These are phyloP conservation scores for Bipolaris sorokiniana DNA, from an alignment of 2,329 filamentous ascomycete genomes.

Conservation along the genomic window DNA sequence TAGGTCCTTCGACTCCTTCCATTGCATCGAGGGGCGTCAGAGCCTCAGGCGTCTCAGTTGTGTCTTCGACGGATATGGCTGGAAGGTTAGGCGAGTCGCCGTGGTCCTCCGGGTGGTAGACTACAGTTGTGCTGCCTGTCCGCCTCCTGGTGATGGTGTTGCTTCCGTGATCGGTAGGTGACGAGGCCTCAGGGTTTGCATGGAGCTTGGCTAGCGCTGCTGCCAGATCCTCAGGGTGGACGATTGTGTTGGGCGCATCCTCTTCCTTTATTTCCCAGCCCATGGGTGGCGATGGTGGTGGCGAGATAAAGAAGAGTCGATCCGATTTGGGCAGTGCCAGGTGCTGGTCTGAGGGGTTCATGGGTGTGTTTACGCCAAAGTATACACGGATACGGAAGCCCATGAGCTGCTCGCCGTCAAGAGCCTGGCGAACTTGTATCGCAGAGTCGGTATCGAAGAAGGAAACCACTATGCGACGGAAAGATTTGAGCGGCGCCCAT, in stretches of 20 bases:
- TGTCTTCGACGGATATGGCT: slow-evolving; percentile 69
- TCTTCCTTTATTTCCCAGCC: slow-evolving; percentile 69
- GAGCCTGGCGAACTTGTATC: slow-evolving; percentile 71
- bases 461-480: slow-evolving; percentile 80
- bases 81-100: slow-evolving; percentile 65
- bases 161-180: slow-evolving; percentile 30
- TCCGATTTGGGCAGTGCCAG: slow-evolving; percentile 59
- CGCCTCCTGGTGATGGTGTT: slow-evolving; percentile 38
- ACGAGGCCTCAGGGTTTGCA: slow-evolving; percentile 41
- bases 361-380: slow-evolving; percentile 48
- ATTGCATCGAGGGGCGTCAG: slow-evolving; percentile 56
- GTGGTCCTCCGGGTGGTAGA: slow-evolving; percentile 68
- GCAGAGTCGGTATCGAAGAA: slow-evolving; percentile 75
- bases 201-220: slow-evolving; percentile 61
- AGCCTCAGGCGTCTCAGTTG: slow-evolving; percentile 55
- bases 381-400: slow-evolving; percentile 59
- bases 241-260: slow-evolving; percentile 69
- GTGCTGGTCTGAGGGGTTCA: slow-evolving; percentile 49
- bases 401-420: slow-evolving; percentile 76
- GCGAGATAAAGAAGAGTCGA: slow-evolving; percentile 71
- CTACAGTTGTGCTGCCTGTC: slow-evolving; percentile 64
- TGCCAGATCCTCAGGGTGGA: slow-evolving; percentile 67
- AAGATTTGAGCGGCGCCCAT: slow-evolving; percentile 81
- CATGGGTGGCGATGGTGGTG: slow-evolving; percentile 67
- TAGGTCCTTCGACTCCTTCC: slow-evolving; percentile 46